These are phyloP conservation scores for Prunus mume DNA, from an alignment of 306 rosid genomes.

Conservation along the genomic window DNA sequence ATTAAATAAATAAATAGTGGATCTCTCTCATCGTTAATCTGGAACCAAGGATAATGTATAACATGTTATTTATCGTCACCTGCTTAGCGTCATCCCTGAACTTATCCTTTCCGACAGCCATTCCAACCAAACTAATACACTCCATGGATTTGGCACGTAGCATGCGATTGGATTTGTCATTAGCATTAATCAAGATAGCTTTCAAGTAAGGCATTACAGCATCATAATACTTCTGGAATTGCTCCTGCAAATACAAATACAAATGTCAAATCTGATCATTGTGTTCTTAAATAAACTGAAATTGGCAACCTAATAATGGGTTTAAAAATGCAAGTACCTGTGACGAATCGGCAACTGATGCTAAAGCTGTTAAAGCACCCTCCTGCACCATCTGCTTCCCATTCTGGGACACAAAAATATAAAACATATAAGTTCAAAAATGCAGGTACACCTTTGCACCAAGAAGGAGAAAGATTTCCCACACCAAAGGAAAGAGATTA, in stretches of 20 bases:
- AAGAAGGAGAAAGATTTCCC: neutral
- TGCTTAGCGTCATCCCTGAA: constrained; percentile 97
- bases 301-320: neutral
- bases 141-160: constrained; percentile 99
- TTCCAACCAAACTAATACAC: constrained; percentile 96
- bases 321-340: constrained; percentile 42
- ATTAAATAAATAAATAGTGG: neutral
- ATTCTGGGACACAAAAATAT: constrained; percentile 30
- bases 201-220: constrained; percentile 95
- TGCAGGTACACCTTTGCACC: neutral
- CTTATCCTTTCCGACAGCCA: constrained; percentile 99
- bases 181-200: constrained; percentile 86
- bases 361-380: constrained; percentile 71
- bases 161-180: constrained; percentile 94
- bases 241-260: constrained; percentile 43
- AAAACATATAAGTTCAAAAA: neutral
- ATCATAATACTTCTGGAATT: constrained; percentile 81
- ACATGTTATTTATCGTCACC: constrained; percentile 44
- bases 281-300: neutral
- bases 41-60: neutral
- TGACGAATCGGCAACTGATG: constrained; percentile 82
- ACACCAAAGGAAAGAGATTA: neutral
- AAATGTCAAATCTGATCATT: constrained; percentile 3
- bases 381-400: constrained; percentile 83
- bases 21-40: too few relatives aligned